Conservation (phyloP, 2,329 filamentous ascomycete genomes). For the Malbranchea zuffiana region DNA sequence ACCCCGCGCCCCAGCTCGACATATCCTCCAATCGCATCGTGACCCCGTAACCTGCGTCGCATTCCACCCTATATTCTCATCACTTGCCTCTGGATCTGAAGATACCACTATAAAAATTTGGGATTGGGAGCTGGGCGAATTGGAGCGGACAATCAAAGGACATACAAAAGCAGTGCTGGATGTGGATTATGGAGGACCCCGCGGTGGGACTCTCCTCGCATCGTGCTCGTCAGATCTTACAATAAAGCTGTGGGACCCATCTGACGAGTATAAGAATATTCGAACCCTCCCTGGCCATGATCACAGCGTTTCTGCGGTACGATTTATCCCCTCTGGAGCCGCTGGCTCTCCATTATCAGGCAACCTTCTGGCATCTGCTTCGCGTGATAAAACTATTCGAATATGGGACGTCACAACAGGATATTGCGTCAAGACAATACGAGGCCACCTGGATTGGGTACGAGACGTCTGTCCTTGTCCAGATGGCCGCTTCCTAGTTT, state of each 20-base stretch:
- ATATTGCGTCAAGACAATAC: constrained; percentile 82
- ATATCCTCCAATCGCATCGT: constrained; percentile 74
- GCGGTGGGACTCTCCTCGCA: constrained; percentile 65
- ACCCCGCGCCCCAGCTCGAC: constrained; percentile 67
- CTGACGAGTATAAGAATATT: constrained; percentile 90
- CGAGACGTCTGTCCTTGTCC: constrained; percentile 71
- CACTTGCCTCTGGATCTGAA: constrained; percentile 79
- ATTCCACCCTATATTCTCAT: constrained; percentile 86
- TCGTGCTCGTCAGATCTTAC: constrained; percentile 82
- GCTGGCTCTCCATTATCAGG: constrained; percentile 67
- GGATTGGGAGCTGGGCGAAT: constrained; percentile 90
- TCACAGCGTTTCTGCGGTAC: constrained; percentile 77
- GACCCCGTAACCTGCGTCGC: constrained; percentile 74
- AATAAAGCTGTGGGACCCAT: constrained; percentile 90
- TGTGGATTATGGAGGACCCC: constrained; percentile 79
- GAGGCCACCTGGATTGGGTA: constrained; percentile 83
- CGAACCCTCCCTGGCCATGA: constrained; percentile 83
- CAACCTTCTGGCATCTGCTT: constrained; percentile 77
- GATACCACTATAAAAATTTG: constrained; percentile 93
- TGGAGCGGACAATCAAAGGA: constrained; percentile 81
- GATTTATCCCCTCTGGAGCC: constrained; percentile 76
- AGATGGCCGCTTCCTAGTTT: constrained; percentile 74
- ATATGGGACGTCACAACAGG: constrained; percentile 93
- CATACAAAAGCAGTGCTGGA: constrained; percentile 83
- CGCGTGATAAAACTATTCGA: constrained; percentile 69